A percentile compares a stretch with the other conserved stretches of the same genome.
Conservation (phyloP, 192 early-diverging fungal species). For the Kickxella alabastrina region DNA sequence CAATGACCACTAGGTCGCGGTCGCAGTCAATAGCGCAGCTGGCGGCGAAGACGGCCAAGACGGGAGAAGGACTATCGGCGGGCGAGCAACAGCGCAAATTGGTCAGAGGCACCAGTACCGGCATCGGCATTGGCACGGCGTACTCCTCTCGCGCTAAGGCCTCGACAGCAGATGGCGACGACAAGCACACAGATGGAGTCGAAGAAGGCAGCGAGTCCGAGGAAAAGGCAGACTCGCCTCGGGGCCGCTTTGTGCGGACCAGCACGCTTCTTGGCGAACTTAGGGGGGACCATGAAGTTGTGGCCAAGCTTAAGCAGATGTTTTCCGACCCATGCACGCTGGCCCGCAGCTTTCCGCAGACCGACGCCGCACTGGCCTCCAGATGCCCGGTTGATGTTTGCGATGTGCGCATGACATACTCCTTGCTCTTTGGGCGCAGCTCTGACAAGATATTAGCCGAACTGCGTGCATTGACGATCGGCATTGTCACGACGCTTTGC, state of each 20-base stretch:
- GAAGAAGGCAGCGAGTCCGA: neutral
- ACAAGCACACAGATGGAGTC: neutral
- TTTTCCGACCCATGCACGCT: slow-evolving; percentile 47
- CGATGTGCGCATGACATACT: slow-evolving; percentile 33
- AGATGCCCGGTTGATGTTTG: slow-evolving; percentile 44
- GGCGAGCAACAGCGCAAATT: slow-evolving; percentile 2
- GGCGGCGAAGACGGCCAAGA: slow-evolving; percentile 8
- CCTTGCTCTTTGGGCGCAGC: slow-evolving; percentile 5
- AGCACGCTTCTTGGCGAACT: slow-evolving; percentile 17
- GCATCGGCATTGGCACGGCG: too few relatives aligned
- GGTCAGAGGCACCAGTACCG: too few relatives aligned
- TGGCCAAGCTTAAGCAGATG: slow-evolving; percentile 26
- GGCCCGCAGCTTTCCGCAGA: slow-evolving; percentile 47
- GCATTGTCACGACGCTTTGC: slow-evolving; percentile 23
- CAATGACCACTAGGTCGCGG: slow-evolving; percentile 44
- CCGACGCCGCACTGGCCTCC: slow-evolving; percentile 11
- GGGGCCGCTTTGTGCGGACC: slow-evolving; percentile 18
- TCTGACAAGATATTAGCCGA: slow-evolving; percentile 21
- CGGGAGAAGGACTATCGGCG: neutral
- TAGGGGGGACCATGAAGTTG: slow-evolving; percentile 18
- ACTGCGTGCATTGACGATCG: slow-evolving; percentile 25
- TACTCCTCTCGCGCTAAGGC: neutral
- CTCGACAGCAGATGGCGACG: neutral
- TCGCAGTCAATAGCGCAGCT: slow-evolving; percentile 32
- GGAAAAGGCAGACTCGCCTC: neutral